Evolutionary conservation across 2,329 filamentous ascomycete species (phyloP), one percentile per base, ranked within the genome.

Genomic region (Chalaropsis ovoidea): DNA sequence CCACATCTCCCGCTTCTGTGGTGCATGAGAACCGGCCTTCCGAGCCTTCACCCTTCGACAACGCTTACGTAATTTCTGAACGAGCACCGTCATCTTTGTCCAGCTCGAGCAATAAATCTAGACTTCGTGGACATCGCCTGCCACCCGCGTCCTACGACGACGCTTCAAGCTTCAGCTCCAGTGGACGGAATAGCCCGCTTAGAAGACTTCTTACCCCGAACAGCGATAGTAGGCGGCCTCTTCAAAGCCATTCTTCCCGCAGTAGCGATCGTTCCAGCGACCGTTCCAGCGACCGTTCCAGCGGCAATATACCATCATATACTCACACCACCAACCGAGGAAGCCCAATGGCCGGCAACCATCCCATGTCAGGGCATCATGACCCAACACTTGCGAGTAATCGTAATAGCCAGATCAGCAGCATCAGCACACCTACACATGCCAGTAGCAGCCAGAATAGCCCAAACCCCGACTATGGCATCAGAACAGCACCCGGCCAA

Each of bases 401-500:
- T 41, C 31, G 65, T 13, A 52, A 62, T 41, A 61, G 52, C 31
- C 64, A 63, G 1, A 47, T 42, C 22, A 62, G 43, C 31, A 61
- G 45, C 56, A 41, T 35, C 42, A 61, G 54, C 42, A 39, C 41
- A 27, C 61, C 65, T n/a, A 43, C 22, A 45, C 8, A 42, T 35
- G 64, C 39, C 15, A 42, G 31, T 15, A 42, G 41, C 31, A 62
- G 41, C 39, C 39, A 43, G 8, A 62, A 27, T 39, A 35, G 45
- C 10, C 27, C 42, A 31, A 62, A 62, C n/a, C 42, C 22, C 24
- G 65, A 67, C 61, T 67, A 67, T 27, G 54, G 65, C 27, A 41
- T 63, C 24, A 27, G 41, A 19, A 31, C 39, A 24, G 24, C 27
- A 35, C 24, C 42, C 10, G 65, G 62, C 2, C 61, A 61, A 8